These are phyloP conservation scores for Coniophora puteana DNA, from an alignment of 1,284 basidiomycete genomes.

Conservation along the genomic window DNA sequence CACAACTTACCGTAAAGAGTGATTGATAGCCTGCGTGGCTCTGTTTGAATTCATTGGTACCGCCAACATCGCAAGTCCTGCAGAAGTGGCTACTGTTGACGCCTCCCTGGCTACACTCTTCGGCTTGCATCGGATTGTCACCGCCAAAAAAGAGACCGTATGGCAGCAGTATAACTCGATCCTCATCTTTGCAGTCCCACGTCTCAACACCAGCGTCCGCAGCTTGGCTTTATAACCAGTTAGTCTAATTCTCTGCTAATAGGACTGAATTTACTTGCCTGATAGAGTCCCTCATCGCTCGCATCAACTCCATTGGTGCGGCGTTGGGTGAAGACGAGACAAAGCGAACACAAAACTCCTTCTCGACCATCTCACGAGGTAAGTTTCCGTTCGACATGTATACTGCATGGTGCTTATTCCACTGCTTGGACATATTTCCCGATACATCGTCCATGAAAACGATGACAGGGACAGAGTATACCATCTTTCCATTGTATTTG, in stretches of 20 bases:
- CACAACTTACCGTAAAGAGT: slow-evolving; percentile 16
- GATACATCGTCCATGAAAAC: slow-evolving; percentile 31
- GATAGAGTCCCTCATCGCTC: slow-evolving; percentile 20
- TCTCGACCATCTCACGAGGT: slow-evolving; percentile 18
- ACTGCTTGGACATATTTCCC: slow-evolving; percentile 30
- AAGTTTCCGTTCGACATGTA: slow-evolving; percentile 24
- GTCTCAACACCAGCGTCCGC: slow-evolving; percentile 10
- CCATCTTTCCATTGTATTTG: slow-evolving; percentile 13
- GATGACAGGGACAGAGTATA: slow-evolving; percentile 20
- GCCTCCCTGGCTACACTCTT: slow-evolving; percentile 27
- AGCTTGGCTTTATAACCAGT: neutral
- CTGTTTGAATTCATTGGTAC: slow-evolving; percentile 19
- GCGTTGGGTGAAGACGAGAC: slow-evolving; percentile 25
- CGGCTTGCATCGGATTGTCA: slow-evolving; percentile 34
- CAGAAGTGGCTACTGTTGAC: slow-evolving; percentile 28
- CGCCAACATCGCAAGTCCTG: slow-evolving; percentile 25
- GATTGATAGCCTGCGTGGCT: slow-evolving; percentile 15
- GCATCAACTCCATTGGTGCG: slow-evolving; percentile 24
- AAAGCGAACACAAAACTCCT: slow-evolving; percentile 27
- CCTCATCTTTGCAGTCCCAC: slow-evolving; percentile 17
- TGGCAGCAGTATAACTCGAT: slow-evolving; percentile 22
- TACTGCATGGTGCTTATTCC: slow-evolving; percentile 30
- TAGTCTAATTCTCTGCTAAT: neutral
- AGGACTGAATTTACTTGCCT: slow-evolving; percentile 13
- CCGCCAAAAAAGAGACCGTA: slow-evolving; percentile 22